These are phyloP conservation scores for Rhizopogon hawkerae DNA, from an alignment of 1,284 basidiomycete genomes.

Conservation along the genomic window DNA sequence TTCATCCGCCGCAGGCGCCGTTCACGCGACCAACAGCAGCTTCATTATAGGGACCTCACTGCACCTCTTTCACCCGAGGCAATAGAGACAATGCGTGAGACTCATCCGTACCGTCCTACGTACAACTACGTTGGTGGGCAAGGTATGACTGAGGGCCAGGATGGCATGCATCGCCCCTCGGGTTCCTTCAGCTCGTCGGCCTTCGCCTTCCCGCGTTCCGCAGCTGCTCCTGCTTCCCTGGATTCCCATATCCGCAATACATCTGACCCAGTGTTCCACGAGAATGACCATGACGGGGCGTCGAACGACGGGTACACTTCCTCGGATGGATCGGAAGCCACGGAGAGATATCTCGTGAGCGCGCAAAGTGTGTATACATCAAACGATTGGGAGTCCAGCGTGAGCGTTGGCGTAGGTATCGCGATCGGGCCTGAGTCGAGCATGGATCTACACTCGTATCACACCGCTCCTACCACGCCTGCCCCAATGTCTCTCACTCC, in stretches of 20 bases:
- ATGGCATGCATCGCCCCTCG: not conserved
- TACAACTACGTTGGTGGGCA: not conserved
- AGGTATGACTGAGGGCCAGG: not conserved
- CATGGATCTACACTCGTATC: slow-evolving; percentile 2
- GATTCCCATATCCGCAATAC: not conserved
- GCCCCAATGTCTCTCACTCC: not conserved
- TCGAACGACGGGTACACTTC: not conserved
- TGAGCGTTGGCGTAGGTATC: not conserved
- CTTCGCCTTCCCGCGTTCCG: not conserved
- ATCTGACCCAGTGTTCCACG: not conserved
- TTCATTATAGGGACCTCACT: not conserved
- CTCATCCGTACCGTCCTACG: not conserved
- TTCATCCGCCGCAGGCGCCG: slow-evolving; percentile 2
- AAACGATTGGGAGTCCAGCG: not conserved
- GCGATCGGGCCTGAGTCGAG: slow-evolving; percentile 5
- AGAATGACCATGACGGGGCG: not conserved
- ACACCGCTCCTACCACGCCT: not conserved
- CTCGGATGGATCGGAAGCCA: not conserved
- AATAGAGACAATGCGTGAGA: slow-evolving; percentile 1
- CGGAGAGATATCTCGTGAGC: not conserved
- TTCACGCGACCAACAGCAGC: not conserved
- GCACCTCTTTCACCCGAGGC: not conserved
- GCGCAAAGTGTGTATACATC: not conserved
- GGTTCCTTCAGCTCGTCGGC: slow-evolving; percentile 1
- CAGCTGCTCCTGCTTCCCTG: not conserved